These are phyloP conservation scores for Leishmania gerbilli DNA, from an alignment of 208 protist species.

Conservation along the genomic window DNA sequence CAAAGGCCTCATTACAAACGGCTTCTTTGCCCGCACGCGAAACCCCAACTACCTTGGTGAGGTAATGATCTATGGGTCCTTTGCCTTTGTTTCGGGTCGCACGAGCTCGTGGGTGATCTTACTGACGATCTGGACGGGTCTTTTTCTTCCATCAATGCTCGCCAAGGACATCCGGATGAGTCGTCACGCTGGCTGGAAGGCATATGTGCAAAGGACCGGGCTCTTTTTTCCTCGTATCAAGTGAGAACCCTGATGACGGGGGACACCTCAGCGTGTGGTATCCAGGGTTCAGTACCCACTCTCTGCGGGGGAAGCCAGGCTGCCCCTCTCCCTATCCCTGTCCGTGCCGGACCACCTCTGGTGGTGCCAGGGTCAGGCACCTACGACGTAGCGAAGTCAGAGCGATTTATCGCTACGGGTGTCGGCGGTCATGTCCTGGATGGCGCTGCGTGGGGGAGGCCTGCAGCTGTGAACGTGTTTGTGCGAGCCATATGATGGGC, in stretches of 20 bases:
- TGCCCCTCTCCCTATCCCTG: neutral
- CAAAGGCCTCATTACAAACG: constrained; percentile 81
- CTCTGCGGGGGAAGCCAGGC: neutral
- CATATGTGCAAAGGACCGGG: constrained; percentile 53
- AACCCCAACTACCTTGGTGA: constrained; percentile 91
- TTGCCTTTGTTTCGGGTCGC: constrained; percentile 68
- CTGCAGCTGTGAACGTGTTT: neutral
- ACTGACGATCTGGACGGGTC: constrained; percentile 55
- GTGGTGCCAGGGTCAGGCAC: neutral
- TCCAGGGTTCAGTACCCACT: neutral
- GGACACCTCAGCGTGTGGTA: neutral
- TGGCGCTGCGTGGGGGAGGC: neutral
- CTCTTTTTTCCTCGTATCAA: constrained; percentile 69
- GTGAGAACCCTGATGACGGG: neutral
- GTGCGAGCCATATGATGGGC: neutral
- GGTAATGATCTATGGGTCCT: constrained; percentile 88
- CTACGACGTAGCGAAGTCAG: neutral
- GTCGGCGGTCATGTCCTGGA: neutral
- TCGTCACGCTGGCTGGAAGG: constrained; percentile 63
- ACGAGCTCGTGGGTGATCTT: constrained; percentile 61
- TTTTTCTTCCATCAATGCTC: constrained; percentile 84
- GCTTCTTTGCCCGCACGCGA: constrained; percentile 76
- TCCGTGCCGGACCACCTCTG: neutral
- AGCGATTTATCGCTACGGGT: neutral
- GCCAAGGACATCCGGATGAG: constrained; percentile 82